Percentiles rank a stretch among this genome's conserved stretches.
Conservation (phyloP, 2,329 filamentous ascomycete species). For the Madurella fahalii region DNA sequence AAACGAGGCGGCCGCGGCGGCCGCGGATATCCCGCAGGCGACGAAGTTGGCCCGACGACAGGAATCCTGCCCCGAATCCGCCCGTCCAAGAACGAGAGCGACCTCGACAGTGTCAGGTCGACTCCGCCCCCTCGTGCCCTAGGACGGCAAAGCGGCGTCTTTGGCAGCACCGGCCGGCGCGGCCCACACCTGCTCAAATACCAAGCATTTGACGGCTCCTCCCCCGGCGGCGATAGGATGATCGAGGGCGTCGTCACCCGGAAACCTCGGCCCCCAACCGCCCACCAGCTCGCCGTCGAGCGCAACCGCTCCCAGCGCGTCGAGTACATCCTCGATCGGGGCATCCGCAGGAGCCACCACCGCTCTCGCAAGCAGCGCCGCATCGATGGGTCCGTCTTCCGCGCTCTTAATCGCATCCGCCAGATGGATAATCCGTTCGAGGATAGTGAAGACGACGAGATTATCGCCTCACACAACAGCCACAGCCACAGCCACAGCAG, state of each 20-base stretch:
- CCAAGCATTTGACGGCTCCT: conserved; percentile 57
- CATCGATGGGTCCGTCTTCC: conserved; percentile 62
- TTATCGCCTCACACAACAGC: conserved; percentile 30
- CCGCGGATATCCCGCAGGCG: conserved; percentile 32
- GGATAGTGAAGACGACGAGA: conserved; percentile 60
- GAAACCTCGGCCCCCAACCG: conserved; percentile 71
- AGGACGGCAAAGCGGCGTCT: conserved; percentile 32
- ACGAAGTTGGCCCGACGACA: conserved; percentile 50
- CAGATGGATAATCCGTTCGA: conserved; percentile 52
- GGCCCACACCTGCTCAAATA: conserved; percentile 53
- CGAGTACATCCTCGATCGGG: conserved; percentile 76
- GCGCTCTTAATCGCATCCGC: conserved; percentile 62
- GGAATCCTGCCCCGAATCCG: conserved; percentile 60
- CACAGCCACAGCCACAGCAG: conserved; percentile 25
- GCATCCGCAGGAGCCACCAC: conserved; percentile 63
- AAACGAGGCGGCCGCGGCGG: conserved; percentile 44
- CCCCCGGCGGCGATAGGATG: conserved; percentile 50
- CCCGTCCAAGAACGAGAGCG: conserved; percentile 58
- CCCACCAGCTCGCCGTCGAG: conserved; percentile 77
- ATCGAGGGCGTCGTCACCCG: conserved; percentile 54
- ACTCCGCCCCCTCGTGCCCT: conserved; percentile 46
- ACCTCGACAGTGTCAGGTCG: conserved; percentile 49
- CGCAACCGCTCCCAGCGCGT: conserved; percentile 73
- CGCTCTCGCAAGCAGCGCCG: conserved; percentile 58
- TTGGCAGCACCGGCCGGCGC: conserved; percentile 37